Evolutionary conservation across 371 early-diverging fungal species (phyloP).

Genomic region (Chytridium lagenaria): DNA sequence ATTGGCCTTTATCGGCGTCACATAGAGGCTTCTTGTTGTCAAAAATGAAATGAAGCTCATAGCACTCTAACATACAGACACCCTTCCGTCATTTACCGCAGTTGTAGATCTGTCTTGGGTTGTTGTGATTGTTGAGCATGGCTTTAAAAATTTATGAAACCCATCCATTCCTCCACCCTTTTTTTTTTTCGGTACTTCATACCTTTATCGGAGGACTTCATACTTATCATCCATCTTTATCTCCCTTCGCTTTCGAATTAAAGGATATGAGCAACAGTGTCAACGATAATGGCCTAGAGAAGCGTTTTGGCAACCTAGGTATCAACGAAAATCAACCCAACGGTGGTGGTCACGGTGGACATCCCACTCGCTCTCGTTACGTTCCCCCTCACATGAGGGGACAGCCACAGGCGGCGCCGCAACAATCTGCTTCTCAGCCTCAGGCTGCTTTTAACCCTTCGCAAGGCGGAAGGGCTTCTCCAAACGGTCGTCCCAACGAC

Average conservation of each 20-base stretch:
- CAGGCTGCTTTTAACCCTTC: neutral
- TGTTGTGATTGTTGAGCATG: no score
- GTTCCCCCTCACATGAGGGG: slow-evolving; percentile 35
- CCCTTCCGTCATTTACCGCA: no score
- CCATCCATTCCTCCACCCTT: no score
- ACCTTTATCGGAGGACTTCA: no score
- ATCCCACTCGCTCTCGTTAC: slow-evolving; percentile 18
- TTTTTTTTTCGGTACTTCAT: no score
- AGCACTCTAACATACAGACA: no score
- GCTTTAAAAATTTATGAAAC: no score
- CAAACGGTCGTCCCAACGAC: slow-evolving; percentile 9
- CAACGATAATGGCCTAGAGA: slow-evolving; percentile 26
- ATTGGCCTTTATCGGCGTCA: no score
- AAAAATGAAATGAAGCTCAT: no score
- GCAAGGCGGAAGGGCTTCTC: neutral
- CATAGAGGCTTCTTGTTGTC: no score
- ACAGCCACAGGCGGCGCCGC: slow-evolving; percentile 12
- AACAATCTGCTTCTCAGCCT: slow-evolving; percentile 10
- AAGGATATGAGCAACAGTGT: slow-evolving; percentile 31
- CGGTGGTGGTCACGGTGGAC: neutral
- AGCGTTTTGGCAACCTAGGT: slow-evolving; percentile 36
- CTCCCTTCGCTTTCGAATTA: neutral
- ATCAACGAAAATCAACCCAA: slow-evolving; percentile 28
- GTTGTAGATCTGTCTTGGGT: no score
- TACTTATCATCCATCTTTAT: neutral